A percentile compares a stretch with the other conserved stretches of the same genome.
Conservation (phyloP, 352 stramenopile genomes). For the Stramenopiles sp. region DNA sequence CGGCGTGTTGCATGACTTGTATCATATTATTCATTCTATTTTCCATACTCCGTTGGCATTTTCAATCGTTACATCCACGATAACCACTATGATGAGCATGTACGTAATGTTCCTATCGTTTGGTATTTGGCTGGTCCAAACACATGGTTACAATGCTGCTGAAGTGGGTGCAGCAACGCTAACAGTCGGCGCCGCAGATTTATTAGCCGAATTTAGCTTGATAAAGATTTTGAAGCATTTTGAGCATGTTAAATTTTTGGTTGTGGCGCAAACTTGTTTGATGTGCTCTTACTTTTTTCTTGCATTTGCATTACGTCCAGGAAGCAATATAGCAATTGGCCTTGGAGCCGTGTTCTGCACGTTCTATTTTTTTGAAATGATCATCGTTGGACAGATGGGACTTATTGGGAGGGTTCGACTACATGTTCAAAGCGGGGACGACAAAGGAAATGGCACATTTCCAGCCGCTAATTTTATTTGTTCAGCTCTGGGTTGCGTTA, state of each 20-base stretch:
- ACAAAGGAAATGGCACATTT: not conserved
- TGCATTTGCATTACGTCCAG: not conserved
- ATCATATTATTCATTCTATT: not conserved
- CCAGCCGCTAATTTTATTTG: not conserved
- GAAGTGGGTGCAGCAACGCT: not conserved
- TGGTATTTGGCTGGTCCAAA: not conserved
- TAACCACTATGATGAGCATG: not conserved
- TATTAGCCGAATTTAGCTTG: not conserved
- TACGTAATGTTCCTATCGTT: not conserved
- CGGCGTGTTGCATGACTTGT: too few relatives aligned
- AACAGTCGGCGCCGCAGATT: not conserved
- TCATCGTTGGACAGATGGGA: not conserved
- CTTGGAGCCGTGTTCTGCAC: not conserved
- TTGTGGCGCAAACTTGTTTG: not conserved
- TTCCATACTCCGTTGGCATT: not conserved
- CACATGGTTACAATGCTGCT: not conserved
- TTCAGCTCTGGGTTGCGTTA: not conserved
- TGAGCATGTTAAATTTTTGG: not conserved
- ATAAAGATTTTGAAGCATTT: not conserved
- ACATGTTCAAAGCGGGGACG: not conserved
- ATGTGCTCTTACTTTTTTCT: not conserved
- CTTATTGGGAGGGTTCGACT: not conserved
- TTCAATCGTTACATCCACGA: not conserved
- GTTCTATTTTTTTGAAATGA: not conserved
- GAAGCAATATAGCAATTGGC: not conserved